Evolutionary conservation across 2,329 filamentous ascomycete genomes (phyloP).

Genomic region (Ophiostoma quercus): DNA sequence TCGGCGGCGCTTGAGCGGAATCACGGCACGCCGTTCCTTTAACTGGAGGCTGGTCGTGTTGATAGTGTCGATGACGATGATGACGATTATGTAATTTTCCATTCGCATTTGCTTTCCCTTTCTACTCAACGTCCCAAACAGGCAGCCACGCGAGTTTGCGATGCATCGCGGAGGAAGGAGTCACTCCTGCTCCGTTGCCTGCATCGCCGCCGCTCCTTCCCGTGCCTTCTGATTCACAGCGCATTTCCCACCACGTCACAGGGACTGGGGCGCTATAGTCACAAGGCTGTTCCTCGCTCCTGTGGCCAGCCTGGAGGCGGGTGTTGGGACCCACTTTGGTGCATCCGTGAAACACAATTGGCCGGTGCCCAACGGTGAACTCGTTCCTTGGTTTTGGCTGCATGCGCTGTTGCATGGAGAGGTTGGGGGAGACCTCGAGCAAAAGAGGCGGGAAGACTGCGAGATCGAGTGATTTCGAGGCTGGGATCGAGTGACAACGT

Average conservation of each 20-base stretch:
- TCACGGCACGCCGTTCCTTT: not conserved
- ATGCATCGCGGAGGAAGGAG: not conserved
- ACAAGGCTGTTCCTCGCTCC: not conserved
- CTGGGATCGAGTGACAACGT: not conserved
- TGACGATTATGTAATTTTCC: not conserved
- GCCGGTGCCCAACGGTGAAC: not conserved
- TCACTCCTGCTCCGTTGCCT: not conserved
- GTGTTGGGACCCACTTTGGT: not conserved
- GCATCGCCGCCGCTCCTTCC: not conserved
- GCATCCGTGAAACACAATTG: slow-evolving; percentile 7
- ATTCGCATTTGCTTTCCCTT: not conserved
- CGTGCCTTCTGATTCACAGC: not conserved
- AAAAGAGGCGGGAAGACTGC: not conserved
- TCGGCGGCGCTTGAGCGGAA: slow-evolving; percentile 6
- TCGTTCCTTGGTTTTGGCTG: slow-evolving; percentile 10
- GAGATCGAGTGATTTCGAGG: not conserved
- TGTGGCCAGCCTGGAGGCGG: not conserved
- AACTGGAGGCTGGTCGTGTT: not conserved
- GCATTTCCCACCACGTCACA: not conserved
- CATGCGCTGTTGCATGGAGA: slow-evolving; percentile 1
- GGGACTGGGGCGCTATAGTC: not conserved
- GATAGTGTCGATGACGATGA: not conserved
- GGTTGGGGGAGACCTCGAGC: not conserved
- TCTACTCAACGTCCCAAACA: not conserved
- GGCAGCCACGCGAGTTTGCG: not conserved